A percentile compares a stretch with the other conserved stretches of the same genome.
phyloP scores from a whole-genome alignment of 805 yeast species.

The Saturnispora halmiae region DNA sequence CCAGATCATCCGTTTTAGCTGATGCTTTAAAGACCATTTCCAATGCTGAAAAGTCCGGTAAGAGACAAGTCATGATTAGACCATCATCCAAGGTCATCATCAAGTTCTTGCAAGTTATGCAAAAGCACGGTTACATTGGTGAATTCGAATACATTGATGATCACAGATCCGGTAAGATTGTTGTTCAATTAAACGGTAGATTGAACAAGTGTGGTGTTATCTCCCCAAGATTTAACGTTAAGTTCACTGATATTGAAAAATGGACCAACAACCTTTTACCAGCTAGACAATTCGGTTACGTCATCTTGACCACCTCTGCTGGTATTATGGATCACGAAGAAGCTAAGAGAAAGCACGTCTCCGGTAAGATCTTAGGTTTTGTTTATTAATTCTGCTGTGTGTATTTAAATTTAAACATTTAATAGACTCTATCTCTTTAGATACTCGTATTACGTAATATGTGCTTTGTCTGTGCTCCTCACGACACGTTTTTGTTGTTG shows the following conservation, averaged over 20 bases:
- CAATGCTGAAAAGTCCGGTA: conserved; percentile 99
- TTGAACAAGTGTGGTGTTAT: conserved; percentile 98
- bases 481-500: neutral
- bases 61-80: conserved; percentile 97
- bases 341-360: conserved; percentile 99
- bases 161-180: conserved; percentile 99
- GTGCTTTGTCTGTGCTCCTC: no score
- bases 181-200: conserved; percentile 95
- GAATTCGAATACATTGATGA: conserved; percentile 98
- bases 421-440: neutral
- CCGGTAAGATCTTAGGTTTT: conserved; percentile 98
- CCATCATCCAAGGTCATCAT: conserved; percentile 98
- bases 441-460: neutral
- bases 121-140: conserved; percentile 96
- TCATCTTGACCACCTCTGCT: conserved; percentile 96
- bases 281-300: conserved; percentile 98
- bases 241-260: conserved; percentile 91
- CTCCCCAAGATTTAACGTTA: conserved; percentile 97
- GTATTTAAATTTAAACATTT: neutral
- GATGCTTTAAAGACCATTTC: conserved; percentile 97
- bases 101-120: conserved; percentile 95
- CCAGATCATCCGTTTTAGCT: conserved; percentile 97
- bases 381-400: conserved; percentile 53
- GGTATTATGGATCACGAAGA: conserved; percentile 99
- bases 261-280: conserved; percentile 98